Conservation (phyloP, 2,329 filamentous ascomycete species). For the Lachnellula subtilissima region DNA sequence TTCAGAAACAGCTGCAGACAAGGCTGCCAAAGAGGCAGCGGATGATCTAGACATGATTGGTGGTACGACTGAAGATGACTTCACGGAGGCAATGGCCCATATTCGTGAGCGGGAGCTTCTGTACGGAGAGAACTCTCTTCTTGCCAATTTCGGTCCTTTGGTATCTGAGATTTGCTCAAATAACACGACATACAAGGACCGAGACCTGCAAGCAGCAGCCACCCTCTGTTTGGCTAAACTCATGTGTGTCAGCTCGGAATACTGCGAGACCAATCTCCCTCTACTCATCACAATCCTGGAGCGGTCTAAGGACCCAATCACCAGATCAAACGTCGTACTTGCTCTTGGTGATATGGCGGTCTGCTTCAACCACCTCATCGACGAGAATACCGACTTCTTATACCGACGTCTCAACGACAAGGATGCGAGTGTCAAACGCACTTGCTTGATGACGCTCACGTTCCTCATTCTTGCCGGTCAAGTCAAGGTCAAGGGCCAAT, state of each 20-base stretch:
- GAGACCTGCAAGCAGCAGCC: constrained; percentile 85
- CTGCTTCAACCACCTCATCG: constrained; percentile 98
- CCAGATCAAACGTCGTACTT: constrained; percentile 93
- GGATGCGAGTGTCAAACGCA: constrained; percentile 88
- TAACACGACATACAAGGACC: constrained; percentile 87
- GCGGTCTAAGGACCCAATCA: constrained; percentile 84
- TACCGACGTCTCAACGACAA: constrained; percentile 88
- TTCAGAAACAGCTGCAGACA: constrained; percentile 41
- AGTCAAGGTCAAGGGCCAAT: constrained; percentile 97
- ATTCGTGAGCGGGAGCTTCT: constrained; percentile 81
- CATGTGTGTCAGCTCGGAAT: constrained; percentile 97
- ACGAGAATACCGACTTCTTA: constrained; percentile 97
- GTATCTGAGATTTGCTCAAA: constrained; percentile 92
- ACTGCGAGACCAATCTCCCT: constrained; percentile 88
- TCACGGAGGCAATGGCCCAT: constrained; percentile 79
- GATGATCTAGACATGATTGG: constrained; percentile 96
- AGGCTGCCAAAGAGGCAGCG: constrained; percentile 60
- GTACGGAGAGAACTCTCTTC: constrained; percentile 75
- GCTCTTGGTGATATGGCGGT: constrained; percentile 98
- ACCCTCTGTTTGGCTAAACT: constrained; percentile 94
- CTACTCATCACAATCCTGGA: constrained; percentile 98
- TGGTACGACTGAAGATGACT: constrained; percentile 91
- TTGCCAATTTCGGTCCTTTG: constrained; percentile 86
- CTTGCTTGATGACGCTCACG: constrained; percentile 96
- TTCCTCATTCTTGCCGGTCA: constrained; percentile 96